Percentiles rank a stretch among this genome's conserved stretches.
phyloP scores from a whole-genome alignment of 2,329 filamentous ascomycete genomes.

The Neopestalotiopsis clavispora region DNA sequence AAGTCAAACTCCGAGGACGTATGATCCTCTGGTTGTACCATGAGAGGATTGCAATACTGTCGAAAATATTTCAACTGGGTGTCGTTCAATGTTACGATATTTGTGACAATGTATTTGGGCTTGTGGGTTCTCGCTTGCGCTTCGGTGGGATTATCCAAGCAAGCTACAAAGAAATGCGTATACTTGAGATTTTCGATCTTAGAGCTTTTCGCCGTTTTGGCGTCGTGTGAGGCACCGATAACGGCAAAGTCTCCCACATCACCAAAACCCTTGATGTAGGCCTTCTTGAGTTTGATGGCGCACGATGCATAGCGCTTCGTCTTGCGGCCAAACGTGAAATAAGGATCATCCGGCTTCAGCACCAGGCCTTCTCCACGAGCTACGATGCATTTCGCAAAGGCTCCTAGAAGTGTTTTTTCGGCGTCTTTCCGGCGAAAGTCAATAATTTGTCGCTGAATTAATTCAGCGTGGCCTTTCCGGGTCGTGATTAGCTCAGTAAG shows the following conservation, averaged over 20 bases:
- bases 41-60: constrained; percentile 48
- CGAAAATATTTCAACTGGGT: constrained; percentile 57
- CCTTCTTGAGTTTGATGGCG: constrained; percentile 87
- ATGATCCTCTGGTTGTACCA: constrained; percentile 44
- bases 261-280: constrained; percentile 79
- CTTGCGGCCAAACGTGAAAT: constrained; percentile 62
- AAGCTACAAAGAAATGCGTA: constrained; percentile 84
- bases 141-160: constrained; percentile 70
- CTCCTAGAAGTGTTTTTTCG: constrained; percentile 59
- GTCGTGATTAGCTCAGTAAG: constrained; percentile 59
- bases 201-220: constrained; percentile 63
- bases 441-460: constrained; percentile 70
- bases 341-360: constrained; percentile 79
- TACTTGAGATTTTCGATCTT: constrained; percentile 63
- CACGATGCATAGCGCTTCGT: constrained; percentile 46
- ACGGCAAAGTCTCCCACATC: constrained; percentile 85
- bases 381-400: constrained; percentile 71
- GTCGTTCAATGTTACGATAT: constrained; percentile 61
- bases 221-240: constrained; percentile 75
- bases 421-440: constrained; percentile 64
- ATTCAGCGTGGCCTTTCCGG: constrained; percentile 65
- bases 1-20: constrained; percentile 50
- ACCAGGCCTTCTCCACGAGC: constrained; percentile 78
- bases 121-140: constrained; percentile 54
- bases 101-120: constrained; percentile 71